Conservation (phyloP, 2,329 filamentous ascomycete species). For the Diaporthe capsici region DNA sequence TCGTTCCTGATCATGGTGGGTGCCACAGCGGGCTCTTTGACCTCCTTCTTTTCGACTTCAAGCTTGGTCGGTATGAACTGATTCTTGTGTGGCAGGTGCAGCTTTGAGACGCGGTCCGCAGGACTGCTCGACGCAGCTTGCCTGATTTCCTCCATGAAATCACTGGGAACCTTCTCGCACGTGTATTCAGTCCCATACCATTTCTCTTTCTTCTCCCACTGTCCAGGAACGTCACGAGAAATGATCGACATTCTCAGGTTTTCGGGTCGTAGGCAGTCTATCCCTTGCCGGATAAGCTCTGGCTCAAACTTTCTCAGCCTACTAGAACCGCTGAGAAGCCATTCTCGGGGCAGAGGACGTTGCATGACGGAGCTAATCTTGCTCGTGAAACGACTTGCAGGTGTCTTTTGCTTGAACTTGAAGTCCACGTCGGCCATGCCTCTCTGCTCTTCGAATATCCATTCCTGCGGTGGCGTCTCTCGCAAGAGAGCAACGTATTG, state of each 20-base stretch:
- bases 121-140: slow-evolving; percentile 71
- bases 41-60: slow-evolving; percentile 94
- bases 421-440: slow-evolving; percentile 94
- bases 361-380: slow-evolving; percentile 91
- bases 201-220: slow-evolving; percentile 90
- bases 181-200: slow-evolving; percentile 99
- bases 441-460: slow-evolving; percentile 95
- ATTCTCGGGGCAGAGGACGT: slow-evolving; percentile 86
- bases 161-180: slow-evolving; percentile 81
- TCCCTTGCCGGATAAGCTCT: slow-evolving; percentile 78
- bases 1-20: slow-evolving; percentile 92
- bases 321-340: slow-evolving; percentile 85
- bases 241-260: slow-evolving; percentile 90
- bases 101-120: slow-evolving; percentile 73
- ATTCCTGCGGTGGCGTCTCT: slow-evolving; percentile 85
- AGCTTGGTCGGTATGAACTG: slow-evolving; percentile 95
- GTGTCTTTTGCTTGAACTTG: slow-evolving; percentile 93
- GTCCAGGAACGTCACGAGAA: slow-evolving; percentile 85
- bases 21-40: slow-evolving; percentile 79
- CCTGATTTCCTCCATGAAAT: slow-evolving; percentile 80
- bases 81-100: slow-evolving; percentile 93
- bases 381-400: slow-evolving; percentile 90
- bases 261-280: slow-evolving; percentile 84
- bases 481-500: slow-evolving; percentile 91
- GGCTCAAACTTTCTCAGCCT: slow-evolving; percentile 86